Evolutionary conservation across 2,329 filamentous ascomycete species (phyloP), one percentile per base, ranked within the genome.

Genomic region (Macrophomina phaseolina): DNA sequence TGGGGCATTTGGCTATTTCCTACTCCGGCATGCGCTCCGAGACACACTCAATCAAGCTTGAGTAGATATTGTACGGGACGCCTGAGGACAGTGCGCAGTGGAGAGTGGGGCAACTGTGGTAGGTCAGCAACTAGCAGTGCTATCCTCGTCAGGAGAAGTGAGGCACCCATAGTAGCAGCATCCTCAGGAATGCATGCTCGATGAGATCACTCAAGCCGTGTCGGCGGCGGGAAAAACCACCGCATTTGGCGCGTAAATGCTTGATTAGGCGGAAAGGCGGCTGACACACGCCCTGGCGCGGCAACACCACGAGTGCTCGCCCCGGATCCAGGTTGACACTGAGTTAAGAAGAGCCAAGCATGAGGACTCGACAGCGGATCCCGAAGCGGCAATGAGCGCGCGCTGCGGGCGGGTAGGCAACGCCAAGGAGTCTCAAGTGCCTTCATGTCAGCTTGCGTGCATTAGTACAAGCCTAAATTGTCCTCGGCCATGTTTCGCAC

Each of bases 361-460:
- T 53, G 58, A 16, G 6, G 56, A 34, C 18, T 28, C 14, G 45
- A 51, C 34, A 32, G 60, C 46, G 38, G 60, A 51, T 63, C 45
- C 60, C 18, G 45, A 52, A 32, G 60, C 36, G 46, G 61, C 46
- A 64, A 64, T 32, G 38, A 64, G 48, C 32, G 61, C 56, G 56
- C 48, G 34, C 36, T 30, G 45, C 18, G 46, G 18, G 34, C 23
- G 46, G 60, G 46, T 64, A n/a, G 1, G 38, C 16, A 12, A 32
- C 42, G 61, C 61, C 48, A 52, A 52, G 61, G 5, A n/a, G 49
- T 32, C 36, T 30, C 23, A 32, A 42, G 48, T 45, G 48, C 49
- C 16, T 53, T 53, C 46, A 45, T 52, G 61, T 53, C 46, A 64
- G 49, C 48, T 52, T 64, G 61, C 61, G 61, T 64, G 38, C 49